Percentiles rank a stretch among this genome's conserved stretches.
Evolutionary conservation across 805 yeast genomes (phyloP).

Genomic region (Nakazawaea sp.): DNA sequence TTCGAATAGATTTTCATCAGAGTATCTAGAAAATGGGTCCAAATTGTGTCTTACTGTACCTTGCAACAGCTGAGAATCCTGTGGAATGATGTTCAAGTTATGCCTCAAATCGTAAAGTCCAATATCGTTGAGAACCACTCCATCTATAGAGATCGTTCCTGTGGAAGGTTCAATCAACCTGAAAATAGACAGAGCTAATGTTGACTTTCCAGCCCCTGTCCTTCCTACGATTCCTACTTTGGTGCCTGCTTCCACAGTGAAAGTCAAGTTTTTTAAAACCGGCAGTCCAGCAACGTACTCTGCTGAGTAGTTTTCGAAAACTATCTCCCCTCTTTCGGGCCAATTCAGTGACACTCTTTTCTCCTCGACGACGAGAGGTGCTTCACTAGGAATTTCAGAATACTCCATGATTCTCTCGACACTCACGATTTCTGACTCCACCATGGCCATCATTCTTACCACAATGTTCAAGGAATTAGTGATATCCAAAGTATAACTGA

Average conservation of each 20-base stretch:
- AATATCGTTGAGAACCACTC: constrained; percentile 39
- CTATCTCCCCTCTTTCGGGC: constrained; percentile 48
- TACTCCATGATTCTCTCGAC: constrained; percentile 94
- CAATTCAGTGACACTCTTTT: constrained; percentile 38
- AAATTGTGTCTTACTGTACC: constrained; percentile 55
- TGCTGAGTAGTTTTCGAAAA: constrained; percentile 47
- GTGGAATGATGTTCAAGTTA: constrained; percentile 58
- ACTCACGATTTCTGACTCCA: constrained; percentile 62
- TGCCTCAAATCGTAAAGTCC: constrained; percentile 51
- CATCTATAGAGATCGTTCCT: constrained; percentile 53
- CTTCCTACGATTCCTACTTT: constrained; percentile 72
- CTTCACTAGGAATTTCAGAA: constrained; percentile 71
- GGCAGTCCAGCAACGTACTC: constrained; percentile 55
- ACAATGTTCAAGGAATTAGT: constrained; percentile 47
- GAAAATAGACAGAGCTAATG: constrained; percentile 54
- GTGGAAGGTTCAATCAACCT: constrained; percentile 50
- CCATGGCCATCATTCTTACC: constrained; percentile 55
- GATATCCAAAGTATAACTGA: constrained; percentile 56
- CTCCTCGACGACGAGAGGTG: constrained; percentile 56
- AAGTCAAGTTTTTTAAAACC: constrained; percentile 41
- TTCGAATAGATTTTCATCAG: constrained; percentile 50
- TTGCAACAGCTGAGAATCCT: constrained; percentile 60
- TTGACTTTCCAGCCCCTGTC: constrained; percentile 73
- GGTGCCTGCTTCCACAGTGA: constrained; percentile 45
- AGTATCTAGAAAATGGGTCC: constrained; percentile 49